phyloP scores from a whole-genome alignment of 179 eudicot genomes.

The Pouteria campechiana region DNA sequence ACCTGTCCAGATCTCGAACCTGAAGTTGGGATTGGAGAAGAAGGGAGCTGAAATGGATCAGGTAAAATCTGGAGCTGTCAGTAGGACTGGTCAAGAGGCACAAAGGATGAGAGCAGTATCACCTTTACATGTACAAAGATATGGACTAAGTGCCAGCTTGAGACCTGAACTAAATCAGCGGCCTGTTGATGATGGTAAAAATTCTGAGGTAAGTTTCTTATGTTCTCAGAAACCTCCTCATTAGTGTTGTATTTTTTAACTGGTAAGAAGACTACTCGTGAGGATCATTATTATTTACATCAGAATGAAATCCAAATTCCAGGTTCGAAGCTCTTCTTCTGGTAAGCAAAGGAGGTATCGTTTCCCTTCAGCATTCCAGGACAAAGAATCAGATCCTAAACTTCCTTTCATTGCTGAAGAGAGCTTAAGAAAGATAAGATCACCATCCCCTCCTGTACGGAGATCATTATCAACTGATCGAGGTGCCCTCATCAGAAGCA shows the following conservation, averaged over 20 bases:
- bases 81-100: slow-evolving; percentile 22
- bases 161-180: slow-evolving; percentile 35
- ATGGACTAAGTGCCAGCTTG: slow-evolving; percentile 17
- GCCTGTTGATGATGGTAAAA: slow-evolving; percentile 28
- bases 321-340: slow-evolving; percentile 70
- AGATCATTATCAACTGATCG: slow-evolving; percentile 86
- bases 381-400: slow-evolving; percentile 41
- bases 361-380: slow-evolving; percentile 39
- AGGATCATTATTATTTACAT: too few species aligned
- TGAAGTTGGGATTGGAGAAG: slow-evolving; percentile 59
- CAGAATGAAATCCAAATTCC: slow-evolving; percentile 7
- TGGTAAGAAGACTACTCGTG: too few species aligned
- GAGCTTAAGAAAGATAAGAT: slow-evolving; percentile 34
- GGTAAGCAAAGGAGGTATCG: slow-evolving; percentile 66
- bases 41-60: slow-evolving; percentile 78
- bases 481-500: slow-evolving; percentile 47
- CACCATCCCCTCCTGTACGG: slow-evolving; percentile 77
- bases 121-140: slow-evolving; percentile 44
- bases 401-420: slow-evolving; percentile 54
- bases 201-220: slow-evolving; percentile 54
- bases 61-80: slow-evolving; percentile 28
- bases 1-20: slow-evolving; percentile 45
- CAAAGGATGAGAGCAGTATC: slow-evolving; percentile 45
- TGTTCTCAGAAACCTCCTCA: too few species aligned
- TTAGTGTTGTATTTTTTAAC: too few species aligned